Base-by-base conservation (phyloP, 1,284 basidiomycete species). In the Phellopilus nigrolimitatus region DNA sequence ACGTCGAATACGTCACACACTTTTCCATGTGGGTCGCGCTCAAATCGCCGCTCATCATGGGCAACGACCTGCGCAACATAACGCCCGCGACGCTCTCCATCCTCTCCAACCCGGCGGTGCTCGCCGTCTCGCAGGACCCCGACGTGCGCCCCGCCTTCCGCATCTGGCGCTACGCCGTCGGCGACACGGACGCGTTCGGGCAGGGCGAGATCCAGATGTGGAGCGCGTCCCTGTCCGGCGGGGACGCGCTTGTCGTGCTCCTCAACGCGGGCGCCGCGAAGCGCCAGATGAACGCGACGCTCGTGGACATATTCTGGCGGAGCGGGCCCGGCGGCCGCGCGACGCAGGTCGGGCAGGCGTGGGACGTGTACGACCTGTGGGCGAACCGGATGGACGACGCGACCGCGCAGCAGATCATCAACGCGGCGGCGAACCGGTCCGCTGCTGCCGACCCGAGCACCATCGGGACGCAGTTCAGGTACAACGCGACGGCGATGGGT, bases 1-100 rank as follows among this genome's bases (percentile, higher is more conserved):
- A 65, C 49, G 70, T 71, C 43, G 71, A 72, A 63, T 71, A 71
- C 45, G 66, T 68, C 10, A 68, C 70, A 2, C 71, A 73, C 57
- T 72, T 73, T 56, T 68, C 70, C 1, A 70, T 72, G 67, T 73
- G 71, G 71, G 66, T 67, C 10, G 57, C 70, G 4, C 60, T 71
- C 17, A 73, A 72, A 61, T 71, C 70, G 36, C 70, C 71, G 1
- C 63, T 73, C 10, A 69, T 73, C 44, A 62, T 73, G 30, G 70
- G 70, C 0, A 71, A 71, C 57, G 68, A 72, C 51, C 55, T 73
- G 17, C 66, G 65, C 5, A 64, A 63, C 47, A 71, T 71, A 67
- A 62, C 58, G 46, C 41, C 45, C 13, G 22, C 22, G 21, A 42
- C 51, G 19, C 38, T 36, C 12, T 43, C 44, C 38, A 56, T 56